A percentile compares a stretch with the other conserved stretches of the same genome.
phyloP scores from a whole-genome alignment of 2,329 filamentous ascomycete genomes.

The Fusarium sp. region DNA sequence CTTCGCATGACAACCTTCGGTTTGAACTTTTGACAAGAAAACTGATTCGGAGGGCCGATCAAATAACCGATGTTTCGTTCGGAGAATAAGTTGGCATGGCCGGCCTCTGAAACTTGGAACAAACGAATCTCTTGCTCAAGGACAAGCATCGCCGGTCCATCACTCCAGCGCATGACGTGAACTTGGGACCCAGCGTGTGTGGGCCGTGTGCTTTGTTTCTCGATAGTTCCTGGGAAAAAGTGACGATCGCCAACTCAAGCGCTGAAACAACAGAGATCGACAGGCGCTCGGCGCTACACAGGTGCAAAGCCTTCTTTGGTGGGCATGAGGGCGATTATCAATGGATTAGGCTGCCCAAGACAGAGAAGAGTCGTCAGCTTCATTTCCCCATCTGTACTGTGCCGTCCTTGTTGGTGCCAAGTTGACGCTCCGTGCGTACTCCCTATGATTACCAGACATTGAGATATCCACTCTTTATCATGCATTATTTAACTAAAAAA shows the following conservation, averaged over 20 bases:
- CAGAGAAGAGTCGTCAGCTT: constrained; percentile 30
- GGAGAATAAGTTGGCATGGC: constrained; percentile 23
- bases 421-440: background rate
- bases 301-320: constrained; percentile 15
- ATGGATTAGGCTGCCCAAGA: constrained; percentile 11
- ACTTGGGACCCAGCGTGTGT: constrained; percentile 4
- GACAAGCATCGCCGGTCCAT: constrained; percentile 11
- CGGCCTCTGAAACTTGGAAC: background rate
- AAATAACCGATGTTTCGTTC: constrained; percentile 25
- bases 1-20: constrained; percentile 3
- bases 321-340: constrained; percentile 26
- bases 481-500: background rate
- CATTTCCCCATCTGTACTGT: constrained; percentile 28
- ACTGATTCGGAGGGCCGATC: background rate
- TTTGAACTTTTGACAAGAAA: constrained; percentile 1
- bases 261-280: constrained; percentile 29
- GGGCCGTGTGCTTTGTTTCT: constrained; percentile 21
- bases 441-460: background rate
- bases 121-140: background rate
- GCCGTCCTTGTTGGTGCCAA: background rate
- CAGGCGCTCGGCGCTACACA: constrained; percentile 20
- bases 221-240: constrained; percentile 1
- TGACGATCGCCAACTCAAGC: constrained; percentile 33
- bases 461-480: background rate
- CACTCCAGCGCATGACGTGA: constrained; percentile 26